Percentiles rank a stretch among this genome's conserved stretches.
These are phyloP conservation scores for Fusarium kyushuense DNA, from an alignment of 2,329 filamentous ascomycete species.

Conservation along the genomic window DNA sequence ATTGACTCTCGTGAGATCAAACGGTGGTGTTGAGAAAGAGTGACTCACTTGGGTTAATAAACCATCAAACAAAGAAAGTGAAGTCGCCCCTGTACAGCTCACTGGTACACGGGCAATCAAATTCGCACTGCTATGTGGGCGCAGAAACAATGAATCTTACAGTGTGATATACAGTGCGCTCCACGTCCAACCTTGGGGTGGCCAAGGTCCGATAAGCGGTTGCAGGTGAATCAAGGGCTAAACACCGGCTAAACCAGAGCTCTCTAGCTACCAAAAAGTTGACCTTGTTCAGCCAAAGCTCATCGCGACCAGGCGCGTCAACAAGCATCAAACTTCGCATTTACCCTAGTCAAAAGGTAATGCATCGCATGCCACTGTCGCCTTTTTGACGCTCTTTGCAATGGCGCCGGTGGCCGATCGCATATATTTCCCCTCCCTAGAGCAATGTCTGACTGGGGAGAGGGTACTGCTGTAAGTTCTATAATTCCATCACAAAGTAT, in stretches of 20 bases:
- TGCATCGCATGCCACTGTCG: conserved; percentile 55
- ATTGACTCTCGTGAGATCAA: conserved; percentile 15
- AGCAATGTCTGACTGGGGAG: conserved; percentile 85
- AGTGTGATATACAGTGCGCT: conserved; percentile 31
- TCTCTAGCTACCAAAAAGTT: conserved; percentile 49
- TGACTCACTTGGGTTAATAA: conserved; percentile 38
- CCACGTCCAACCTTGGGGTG: background rate
- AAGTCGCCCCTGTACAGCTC: conserved; percentile 25
- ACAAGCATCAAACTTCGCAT: conserved; percentile 48
- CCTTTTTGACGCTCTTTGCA: conserved; percentile 65
- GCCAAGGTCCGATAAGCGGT: conserved; percentile 41
- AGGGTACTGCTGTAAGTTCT: conserved; percentile 79
- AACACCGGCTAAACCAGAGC: conserved; percentile 46
- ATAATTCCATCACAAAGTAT: background rate
- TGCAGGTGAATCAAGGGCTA: conserved; percentile 35
- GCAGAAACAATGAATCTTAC: background rate
- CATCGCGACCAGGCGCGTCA: conserved; percentile 53
- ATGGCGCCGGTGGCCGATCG: conserved; percentile 79
- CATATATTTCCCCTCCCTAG: conserved; percentile 85
- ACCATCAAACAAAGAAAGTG: conserved; percentile 37
- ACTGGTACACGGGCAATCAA: background rate
- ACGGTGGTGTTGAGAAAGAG: conserved; percentile 31
- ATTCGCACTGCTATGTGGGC: background rate
- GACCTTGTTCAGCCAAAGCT: conserved; percentile 44
- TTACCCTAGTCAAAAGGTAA: conserved; percentile 50